Evolutionary conservation across 345 rosid genomes (phyloP).

Genomic region (Kernera saxatilis): DNA sequence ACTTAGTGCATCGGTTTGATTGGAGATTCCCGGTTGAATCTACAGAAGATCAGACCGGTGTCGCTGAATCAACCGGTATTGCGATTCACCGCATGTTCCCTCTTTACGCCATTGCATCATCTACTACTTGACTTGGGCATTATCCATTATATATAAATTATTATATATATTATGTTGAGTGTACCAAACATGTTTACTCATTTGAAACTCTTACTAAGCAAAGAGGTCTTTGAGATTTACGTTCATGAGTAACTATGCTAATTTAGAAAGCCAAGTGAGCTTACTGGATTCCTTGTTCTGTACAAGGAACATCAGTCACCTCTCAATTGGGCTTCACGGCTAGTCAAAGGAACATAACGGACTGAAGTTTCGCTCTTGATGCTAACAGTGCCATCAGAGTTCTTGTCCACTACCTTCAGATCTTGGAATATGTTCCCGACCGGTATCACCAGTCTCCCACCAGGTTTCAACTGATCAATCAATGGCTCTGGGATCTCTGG

Average conservation of each 20-base stretch:
- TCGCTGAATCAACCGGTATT: constrained; percentile 15
- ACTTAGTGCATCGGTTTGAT: constrained; percentile 24
- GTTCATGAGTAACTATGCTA: not conserved
- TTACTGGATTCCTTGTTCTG: not conserved
- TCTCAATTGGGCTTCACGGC: constrained; percentile 70
- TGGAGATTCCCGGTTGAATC: constrained; percentile 16
- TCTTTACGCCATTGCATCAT: constrained; percentile 15
- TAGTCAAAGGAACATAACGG: constrained; percentile 89
- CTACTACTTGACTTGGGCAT: constrained; percentile 4
- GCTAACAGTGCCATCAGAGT: constrained; percentile 63
- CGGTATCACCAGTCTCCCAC: constrained; percentile 95
- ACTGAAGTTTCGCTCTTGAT: constrained; percentile 66
- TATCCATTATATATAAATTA: not conserved
- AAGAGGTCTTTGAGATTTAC: not conserved
- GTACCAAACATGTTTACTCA: not conserved
- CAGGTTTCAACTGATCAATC: constrained; percentile 83
- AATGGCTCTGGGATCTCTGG: constrained; percentile 77
- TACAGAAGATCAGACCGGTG: not conserved
- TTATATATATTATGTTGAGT: not conserved
- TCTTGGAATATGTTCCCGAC: constrained; percentile 85
- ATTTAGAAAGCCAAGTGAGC: not conserved
- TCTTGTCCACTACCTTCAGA: constrained; percentile 76
- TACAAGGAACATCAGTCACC: constrained; percentile 29
- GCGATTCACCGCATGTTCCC: constrained; percentile 23
- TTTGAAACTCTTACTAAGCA: not conserved